Evolutionary conservation across 129 eudicot genomes (phyloP).

Genomic region (Daucus carota): DH1_v3.0 NC_030387.2:15009501-15010000

Average conservation of each 20-base stretch:
- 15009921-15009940: background rate
- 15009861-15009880: background rate
- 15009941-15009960: background rate
- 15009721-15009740: background rate
- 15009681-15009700: background rate
- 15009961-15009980: background rate
- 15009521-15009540: background rate
- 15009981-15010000: background rate
- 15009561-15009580: background rate
- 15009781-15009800: background rate
- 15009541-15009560: background rate
- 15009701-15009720: background rate
- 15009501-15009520: background rate
- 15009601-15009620: conserved; percentile 2
- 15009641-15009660: conserved; percentile 4
- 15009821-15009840: conserved; percentile 2
- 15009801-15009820: conserved; percentile 5
- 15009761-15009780: background rate
- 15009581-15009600: background rate
- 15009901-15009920: conserved; percentile 7
- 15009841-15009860: conserved; percentile 1
- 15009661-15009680: background rate
- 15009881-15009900: background rate
- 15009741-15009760: background rate
- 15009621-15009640: background rate